Base-by-base conservation (phyloP, 2,329 filamentous ascomycete species). In the Myriosclerotinia curreyana region DNA sequence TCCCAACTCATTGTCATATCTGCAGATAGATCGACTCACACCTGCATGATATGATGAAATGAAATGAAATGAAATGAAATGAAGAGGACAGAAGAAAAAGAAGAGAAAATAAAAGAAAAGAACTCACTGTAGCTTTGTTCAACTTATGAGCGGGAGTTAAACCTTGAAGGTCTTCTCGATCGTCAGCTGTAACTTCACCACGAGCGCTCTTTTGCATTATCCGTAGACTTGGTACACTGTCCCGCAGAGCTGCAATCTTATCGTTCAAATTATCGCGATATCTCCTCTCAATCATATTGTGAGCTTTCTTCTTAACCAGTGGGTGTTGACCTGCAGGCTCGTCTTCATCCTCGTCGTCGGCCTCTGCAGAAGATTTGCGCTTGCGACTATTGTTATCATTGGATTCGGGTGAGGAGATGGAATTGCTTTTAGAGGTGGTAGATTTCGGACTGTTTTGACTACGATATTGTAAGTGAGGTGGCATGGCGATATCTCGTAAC, bases 281-380 rank as follows among this genome's bases (percentile, higher is more conserved):
- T 69, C 94, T 83, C 82, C 97, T 98, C 79, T 98, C 94, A 68
- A 98, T 97, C 83, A 98, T 95, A 77, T 97, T 98, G 78, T 98
- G 94, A 2, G 94, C 92, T 40, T 93, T 96, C 82, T 97, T 97
- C 82, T 96, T 97, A 65, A 80, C 80, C 34, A 79, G 83, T 59
- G 74, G 82, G 73, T 82, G 86, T 70, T 80, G 83, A 69, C 82
- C 83, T 59, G 84, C 76, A 38, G 82, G 78, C 53, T 85, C 81
- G 15, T 88, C 85, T 56, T 86, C 84, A n/a, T 85, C 83, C 3
- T 85, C 80, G 28, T 86, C 82, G 6, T 82, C 80, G 17, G 77
- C 77, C 50, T 76, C 72, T n/a, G 85, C 83, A 0, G 86, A 86
- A 0, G 86, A 84, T 77, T 92, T 92, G 69, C 89, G 83, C 77